Conservation (phyloP, 1,139 yeast genomes). For the Nadsonia starkeyi-henricii region DNA sequence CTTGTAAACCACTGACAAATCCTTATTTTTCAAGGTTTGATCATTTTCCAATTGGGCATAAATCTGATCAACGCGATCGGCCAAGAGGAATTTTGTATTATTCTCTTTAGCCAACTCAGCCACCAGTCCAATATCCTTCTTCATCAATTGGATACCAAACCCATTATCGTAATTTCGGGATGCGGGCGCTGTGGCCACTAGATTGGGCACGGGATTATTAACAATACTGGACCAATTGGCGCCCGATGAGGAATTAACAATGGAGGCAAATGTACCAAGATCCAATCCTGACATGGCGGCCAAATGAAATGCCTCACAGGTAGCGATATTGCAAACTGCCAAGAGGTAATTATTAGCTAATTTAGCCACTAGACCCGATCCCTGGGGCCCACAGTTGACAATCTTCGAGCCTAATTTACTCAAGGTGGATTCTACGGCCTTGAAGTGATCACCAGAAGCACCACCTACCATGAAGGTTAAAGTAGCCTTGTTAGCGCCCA, state of each 20-base stretch:
- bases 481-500: conserved; percentile 44
- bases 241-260: conserved; percentile 46
- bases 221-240: conserved; percentile 48
- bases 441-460: not conserved
- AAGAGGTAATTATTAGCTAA: conserved; percentile 44
- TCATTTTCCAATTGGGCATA: conserved; percentile 18
- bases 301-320: conserved; percentile 45
- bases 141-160: conserved; percentile 39
- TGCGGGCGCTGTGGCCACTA: conserved; percentile 34
- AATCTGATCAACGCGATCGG: conserved; percentile 17
- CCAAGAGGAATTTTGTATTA: conserved; percentile 17
- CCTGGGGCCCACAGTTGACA: conserved; percentile 44
- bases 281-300: conserved; percentile 43
- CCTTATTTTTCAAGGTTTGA: conserved; percentile 17
- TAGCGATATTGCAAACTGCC: conserved; percentile 46
- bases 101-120: conserved; percentile 30
- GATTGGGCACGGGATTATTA: conserved; percentile 46
- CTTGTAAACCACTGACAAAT: conserved; percentile 23
- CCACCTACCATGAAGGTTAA: conserved; percentile 44
- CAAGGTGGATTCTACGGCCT: conserved; percentile 20
- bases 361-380: conserved; percentile 47
- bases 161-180: conserved; percentile 40
- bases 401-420: conserved; percentile 39
- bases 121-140: conserved; percentile 45
- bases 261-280: conserved; percentile 35